These are phyloP conservation scores for Actinomortierella ambigua DNA, from an alignment of 371 early-diverging fungal genomes.

Conservation along the genomic window DNA sequence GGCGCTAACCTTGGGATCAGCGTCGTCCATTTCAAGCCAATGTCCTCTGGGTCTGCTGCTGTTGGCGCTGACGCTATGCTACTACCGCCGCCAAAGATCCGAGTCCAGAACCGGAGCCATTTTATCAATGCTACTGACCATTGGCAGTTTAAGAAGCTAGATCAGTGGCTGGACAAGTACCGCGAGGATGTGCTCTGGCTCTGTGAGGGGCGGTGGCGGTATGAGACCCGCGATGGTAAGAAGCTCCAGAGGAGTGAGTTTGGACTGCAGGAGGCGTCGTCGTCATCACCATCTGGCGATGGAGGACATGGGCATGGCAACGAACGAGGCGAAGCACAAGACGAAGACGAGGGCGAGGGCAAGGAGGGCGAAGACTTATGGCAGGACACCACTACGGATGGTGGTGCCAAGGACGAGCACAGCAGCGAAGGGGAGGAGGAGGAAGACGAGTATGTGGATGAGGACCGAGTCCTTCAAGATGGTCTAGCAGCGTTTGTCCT, in stretches of 20 bases:
- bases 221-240: slow-evolving; percentile 5
- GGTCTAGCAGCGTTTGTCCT: slow-evolving; percentile 49
- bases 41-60: slow-evolving; percentile 15
- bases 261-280: neutral
- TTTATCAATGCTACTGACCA: slow-evolving; percentile 40
- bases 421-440: slow-evolving; percentile 17
- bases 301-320: neutral
- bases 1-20: slow-evolving; percentile 60
- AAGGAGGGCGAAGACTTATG: slow-evolving; percentile 10
- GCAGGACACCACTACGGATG: neutral
- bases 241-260: neutral
- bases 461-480: slow-evolving; percentile 38
- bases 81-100: slow-evolving; percentile 30
- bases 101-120: slow-evolving; percentile 47
- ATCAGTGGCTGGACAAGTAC: slow-evolving; percentile 37
- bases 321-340: slow-evolving; percentile 1
- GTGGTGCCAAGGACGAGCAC: slow-evolving; percentile 22
- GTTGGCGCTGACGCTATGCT: neutral
- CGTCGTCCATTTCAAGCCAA: slow-evolving; percentile 37
- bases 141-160: slow-evolving; percentile 46
- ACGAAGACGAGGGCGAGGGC: slow-evolving; percentile 4
- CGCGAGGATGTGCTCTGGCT: slow-evolving; percentile 39
- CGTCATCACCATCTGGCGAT: too few relatives aligned
- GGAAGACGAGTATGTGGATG: slow-evolving; percentile 39
- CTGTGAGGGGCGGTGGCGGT: slow-evolving; percentile 42